A percentile compares a stretch with the other conserved stretches of the same genome.
Evolutionary conservation across 305 asterid genomes (phyloP).

Genomic region (Solanum hybrid): DNA sequence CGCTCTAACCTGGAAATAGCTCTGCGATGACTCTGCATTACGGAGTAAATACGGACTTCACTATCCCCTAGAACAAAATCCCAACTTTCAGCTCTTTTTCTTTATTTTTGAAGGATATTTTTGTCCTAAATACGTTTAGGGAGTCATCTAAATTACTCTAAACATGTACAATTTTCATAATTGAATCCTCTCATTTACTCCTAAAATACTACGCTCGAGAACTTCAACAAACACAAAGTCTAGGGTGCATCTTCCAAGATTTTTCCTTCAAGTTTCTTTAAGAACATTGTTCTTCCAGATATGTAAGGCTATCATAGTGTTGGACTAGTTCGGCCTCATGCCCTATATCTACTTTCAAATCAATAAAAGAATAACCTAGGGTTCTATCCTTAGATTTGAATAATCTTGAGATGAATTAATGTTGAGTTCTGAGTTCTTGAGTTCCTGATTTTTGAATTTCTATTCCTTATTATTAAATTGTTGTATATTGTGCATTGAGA

Average conservation of each 20-base stretch:
- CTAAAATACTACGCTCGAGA: not conserved
- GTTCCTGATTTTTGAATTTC: too few species aligned
- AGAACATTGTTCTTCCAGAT: not conserved
- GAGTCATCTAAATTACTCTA: not conserved
- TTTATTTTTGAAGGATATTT: too few species aligned
- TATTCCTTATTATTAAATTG: too few species aligned
- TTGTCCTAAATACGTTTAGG: not conserved
- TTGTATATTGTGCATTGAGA: too few species aligned
- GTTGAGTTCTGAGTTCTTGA: too few species aligned
- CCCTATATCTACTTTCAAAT: too few species aligned
- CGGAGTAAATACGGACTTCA: not conserved
- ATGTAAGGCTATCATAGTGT: too few species aligned
- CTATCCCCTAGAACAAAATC: not conserved
- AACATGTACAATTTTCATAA: not conserved
- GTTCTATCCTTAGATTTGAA: too few species aligned
- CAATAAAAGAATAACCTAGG: too few species aligned
- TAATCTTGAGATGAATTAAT: too few species aligned
- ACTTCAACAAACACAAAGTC: not conserved
- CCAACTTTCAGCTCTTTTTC: not conserved
- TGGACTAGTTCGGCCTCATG: too few species aligned
- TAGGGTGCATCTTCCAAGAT: not conserved
- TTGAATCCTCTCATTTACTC: not conserved
- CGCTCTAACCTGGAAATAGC: not conserved
- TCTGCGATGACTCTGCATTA: not conserved
- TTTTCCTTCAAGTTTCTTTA: not conserved